Conservation (phyloP, 2,329 filamentous ascomycete genomes). For the Gnomoniopsis smithogilvyi region DNA sequence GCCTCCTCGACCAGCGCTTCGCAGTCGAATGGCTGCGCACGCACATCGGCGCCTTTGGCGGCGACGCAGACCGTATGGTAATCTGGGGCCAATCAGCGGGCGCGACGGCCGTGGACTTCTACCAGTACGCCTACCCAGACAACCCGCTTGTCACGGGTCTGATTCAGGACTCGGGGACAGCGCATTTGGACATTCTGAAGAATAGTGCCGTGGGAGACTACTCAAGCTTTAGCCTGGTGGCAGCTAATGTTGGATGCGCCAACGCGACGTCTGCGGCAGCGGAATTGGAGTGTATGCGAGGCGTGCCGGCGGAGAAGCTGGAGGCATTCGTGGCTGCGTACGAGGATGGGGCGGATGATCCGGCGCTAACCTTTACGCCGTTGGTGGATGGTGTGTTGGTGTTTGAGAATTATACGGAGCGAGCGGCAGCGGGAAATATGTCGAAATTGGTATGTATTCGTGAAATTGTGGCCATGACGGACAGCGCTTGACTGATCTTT, state of each 20-base stretch:
- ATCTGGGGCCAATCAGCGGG: conserved; percentile 49
- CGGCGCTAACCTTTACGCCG: conserved; percentile 29
- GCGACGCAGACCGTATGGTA: conserved; percentile 41
- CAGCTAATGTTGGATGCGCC: conserved; percentile 33
- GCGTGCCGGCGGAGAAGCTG: conserved; percentile 30
- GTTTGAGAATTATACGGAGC: conserved; percentile 31
- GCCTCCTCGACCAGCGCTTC: conserved; percentile 50
- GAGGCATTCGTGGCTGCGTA: conserved; percentile 28
- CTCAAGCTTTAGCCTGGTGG: conserved; percentile 36
- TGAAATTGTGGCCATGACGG: not conserved
- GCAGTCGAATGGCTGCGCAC: conserved; percentile 49
- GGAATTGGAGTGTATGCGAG: conserved; percentile 36
- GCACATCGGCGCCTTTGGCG: conserved; percentile 50
- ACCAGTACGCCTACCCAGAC: conserved; percentile 37
- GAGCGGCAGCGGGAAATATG: conserved; percentile 20
- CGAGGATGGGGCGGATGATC: conserved; percentile 23
- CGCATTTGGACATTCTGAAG: conserved; percentile 24
- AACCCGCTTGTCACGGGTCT: conserved; percentile 39
- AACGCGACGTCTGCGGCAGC: conserved; percentile 21
- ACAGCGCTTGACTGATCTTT: not conserved
- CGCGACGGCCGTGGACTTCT: conserved; percentile 33
- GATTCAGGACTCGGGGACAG: conserved; percentile 37
- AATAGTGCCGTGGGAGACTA: conserved; percentile 33
- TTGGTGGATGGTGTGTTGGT: conserved; percentile 28
- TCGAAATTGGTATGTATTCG: not conserved